Conservation (phyloP, 345 rosid species). For the Conringia planisiliqua region DNA sequence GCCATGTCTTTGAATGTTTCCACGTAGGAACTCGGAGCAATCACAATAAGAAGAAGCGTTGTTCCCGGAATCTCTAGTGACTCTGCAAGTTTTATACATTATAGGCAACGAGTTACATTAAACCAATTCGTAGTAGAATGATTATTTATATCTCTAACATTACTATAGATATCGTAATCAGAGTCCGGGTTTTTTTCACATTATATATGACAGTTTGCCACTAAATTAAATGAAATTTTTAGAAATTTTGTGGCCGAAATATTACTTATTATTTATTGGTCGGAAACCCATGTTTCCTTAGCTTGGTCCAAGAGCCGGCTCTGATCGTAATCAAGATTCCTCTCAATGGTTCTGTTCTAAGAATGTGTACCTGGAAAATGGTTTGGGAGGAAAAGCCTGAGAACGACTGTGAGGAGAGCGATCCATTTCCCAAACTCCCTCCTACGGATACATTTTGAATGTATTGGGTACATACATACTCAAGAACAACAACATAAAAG, state of each 20-base stretch:
- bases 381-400: slow-evolving; percentile 67
- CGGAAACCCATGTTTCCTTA: no score
- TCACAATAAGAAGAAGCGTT: slow-evolving; percentile 53
- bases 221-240: no score
- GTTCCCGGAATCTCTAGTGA: slow-evolving; percentile 64
- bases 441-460: slow-evolving; percentile 46
- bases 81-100: slow-evolving; percentile 35
- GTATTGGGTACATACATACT: not conserved
- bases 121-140: not conserved
- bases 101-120: not conserved
- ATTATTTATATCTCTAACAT: not conserved
- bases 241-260: no score
- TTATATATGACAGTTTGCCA: no score
- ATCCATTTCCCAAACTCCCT: slow-evolving; percentile 74
- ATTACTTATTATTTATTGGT: no score
- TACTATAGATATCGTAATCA: no score
- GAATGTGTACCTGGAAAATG: slow-evolving; percentile 58
- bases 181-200: no score
- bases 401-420: slow-evolving; percentile 56
- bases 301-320: no score
- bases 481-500: not conserved
- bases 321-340: no score
- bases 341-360: not conserved
- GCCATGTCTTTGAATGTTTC: slow-evolving; percentile 30
- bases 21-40: slow-evolving; percentile 52